phyloP scores from a whole-genome alignment of 768 basidiomycete species.

The Suillus cothurnatus region DNA sequence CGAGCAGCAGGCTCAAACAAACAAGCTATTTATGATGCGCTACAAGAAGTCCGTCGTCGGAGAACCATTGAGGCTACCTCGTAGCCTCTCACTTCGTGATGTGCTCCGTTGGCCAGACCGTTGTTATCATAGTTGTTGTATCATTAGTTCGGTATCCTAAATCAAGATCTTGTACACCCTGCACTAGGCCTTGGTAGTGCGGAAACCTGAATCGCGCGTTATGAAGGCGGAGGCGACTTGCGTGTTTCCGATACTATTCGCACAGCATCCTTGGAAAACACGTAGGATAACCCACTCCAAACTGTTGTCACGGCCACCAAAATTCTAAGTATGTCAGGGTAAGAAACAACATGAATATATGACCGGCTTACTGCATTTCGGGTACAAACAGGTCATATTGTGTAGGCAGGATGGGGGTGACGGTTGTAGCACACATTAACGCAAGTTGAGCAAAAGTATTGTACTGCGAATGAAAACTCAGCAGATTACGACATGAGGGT shows the following conservation, averaged over 20 bases:
- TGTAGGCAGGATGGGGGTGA: conserved; percentile 74
- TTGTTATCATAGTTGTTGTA: conserved; percentile 18
- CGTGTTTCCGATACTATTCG: conserved; percentile 51
- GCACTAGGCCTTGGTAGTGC: neutral
- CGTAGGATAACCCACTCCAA: conserved; percentile 86
- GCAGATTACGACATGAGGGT: neutral
- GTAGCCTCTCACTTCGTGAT: conserved; percentile 12
- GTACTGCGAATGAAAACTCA: conserved; percentile 48
- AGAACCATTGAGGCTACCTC: conserved; percentile 32
- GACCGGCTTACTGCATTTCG: conserved; percentile 69
- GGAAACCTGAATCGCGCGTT: neutral
- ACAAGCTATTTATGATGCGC: conserved; percentile 61
- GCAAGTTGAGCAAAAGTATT: conserved; percentile 92
- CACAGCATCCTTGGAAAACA: conserved; percentile 76
- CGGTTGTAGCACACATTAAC: conserved; percentile 87
- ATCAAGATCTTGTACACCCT: conserved; percentile 3
- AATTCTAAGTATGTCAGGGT: conserved; percentile 51
- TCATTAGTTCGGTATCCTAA: conserved; percentile 16
- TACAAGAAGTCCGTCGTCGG: conserved; percentile 68
- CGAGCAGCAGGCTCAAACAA: conserved; percentile 60
- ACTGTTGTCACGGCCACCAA: conserved; percentile 89
- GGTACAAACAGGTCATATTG: conserved; percentile 58
- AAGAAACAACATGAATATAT: conserved; percentile 2
- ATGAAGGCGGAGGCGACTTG: conserved; percentile 31
- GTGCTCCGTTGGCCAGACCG: conserved; percentile 1